These are phyloP conservation scores for Botryotinia narcissicola DNA, from an alignment of 2,329 filamentous ascomycete genomes.

Conservation along the genomic window DNA sequence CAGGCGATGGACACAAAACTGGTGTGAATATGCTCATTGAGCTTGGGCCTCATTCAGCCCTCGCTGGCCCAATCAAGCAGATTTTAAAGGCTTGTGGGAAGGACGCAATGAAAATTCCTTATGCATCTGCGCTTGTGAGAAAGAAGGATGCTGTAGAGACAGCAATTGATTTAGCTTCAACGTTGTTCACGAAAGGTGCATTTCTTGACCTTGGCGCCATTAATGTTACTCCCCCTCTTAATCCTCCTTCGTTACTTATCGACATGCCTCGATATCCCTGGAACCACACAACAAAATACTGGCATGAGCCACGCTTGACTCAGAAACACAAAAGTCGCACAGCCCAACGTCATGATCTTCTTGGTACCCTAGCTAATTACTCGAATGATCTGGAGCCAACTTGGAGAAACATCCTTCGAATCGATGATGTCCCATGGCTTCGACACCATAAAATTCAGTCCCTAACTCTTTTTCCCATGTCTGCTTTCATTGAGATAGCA, in stretches of 20 bases:
- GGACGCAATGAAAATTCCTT: constrained; percentile 41
- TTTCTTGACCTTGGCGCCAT: constrained; percentile 47
- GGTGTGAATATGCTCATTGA: constrained; percentile 29
- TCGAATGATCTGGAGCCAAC: constrained; percentile 17
- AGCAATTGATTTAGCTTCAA: constrained; percentile 24
- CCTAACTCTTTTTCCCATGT: constrained; percentile 35
- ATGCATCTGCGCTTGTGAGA: constrained; percentile 23
- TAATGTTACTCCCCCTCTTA: constrained; percentile 44
- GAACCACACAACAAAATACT: constrained; percentile 52
- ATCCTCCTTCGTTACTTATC: constrained; percentile 17
- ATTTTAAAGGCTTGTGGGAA: constrained; percentile 42
- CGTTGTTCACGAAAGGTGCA: constrained; percentile 24
- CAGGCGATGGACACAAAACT: constrained; percentile 25
- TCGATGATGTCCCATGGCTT: constrained; percentile 19
- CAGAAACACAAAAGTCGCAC: constrained; percentile 36
- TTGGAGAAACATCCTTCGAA: constrained; percentile 18
- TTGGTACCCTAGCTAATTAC: constrained; percentile 13
- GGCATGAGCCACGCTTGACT: constrained; percentile 52
- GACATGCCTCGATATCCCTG: constrained; percentile 53
- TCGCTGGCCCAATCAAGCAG: constrained; percentile 31
- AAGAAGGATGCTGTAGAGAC: constrained; percentile 25
- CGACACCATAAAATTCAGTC: constrained; percentile 50
- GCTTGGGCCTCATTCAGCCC: constrained; percentile 29
- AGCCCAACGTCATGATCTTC: constrained; percentile 12
- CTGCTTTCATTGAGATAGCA: constrained; percentile 38